phyloP scores from a whole-genome alignment of 139 green algal genomes.

The Pycnococcus provasolii region DNA sequence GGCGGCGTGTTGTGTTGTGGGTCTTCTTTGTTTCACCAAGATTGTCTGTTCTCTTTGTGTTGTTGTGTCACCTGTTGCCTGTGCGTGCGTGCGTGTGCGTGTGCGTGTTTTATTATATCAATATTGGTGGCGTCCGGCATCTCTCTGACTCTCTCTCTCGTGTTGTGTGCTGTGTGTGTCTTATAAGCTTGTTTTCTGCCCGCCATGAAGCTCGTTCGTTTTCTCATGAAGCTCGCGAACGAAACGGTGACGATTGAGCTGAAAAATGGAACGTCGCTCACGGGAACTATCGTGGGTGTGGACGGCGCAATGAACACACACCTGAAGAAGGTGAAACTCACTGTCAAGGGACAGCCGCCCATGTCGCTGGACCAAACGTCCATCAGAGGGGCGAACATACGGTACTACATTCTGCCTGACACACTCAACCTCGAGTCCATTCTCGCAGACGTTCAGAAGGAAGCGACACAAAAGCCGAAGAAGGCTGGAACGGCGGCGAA shows the following conservation, averaged over 20 bases:
- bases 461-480: constrained; percentile 82
- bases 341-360: constrained; percentile 78
- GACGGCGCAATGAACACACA: constrained; percentile 99
- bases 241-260: constrained; percentile 97
- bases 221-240: constrained; percentile 95
- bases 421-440: constrained; percentile 96
- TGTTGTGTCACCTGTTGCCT: too few species aligned
- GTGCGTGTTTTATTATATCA: too few species aligned
- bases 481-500: constrained; percentile 30
- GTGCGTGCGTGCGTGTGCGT: too few species aligned
- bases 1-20: too few species aligned
- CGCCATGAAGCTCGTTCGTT: constrained; percentile 46
- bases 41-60: too few species aligned
- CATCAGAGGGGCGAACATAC: constrained; percentile 72
- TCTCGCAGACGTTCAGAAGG: constrained; percentile 65
- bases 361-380: constrained; percentile 77
- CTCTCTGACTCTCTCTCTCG: background rate
- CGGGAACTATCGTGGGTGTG: constrained; percentile 93
- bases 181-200: background rate
- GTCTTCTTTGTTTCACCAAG: too few species aligned
- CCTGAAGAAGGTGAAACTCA: constrained; percentile 90
- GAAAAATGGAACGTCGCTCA: constrained; percentile 92
- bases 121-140: too few species aligned
- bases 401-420: constrained; percentile 96
- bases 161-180: background rate